Percentiles rank a stretch among this genome's conserved stretches.
Evolutionary conservation across 352 stramenopile species (phyloP).

Genomic region (Pythium vanterpoolii): DNA sequence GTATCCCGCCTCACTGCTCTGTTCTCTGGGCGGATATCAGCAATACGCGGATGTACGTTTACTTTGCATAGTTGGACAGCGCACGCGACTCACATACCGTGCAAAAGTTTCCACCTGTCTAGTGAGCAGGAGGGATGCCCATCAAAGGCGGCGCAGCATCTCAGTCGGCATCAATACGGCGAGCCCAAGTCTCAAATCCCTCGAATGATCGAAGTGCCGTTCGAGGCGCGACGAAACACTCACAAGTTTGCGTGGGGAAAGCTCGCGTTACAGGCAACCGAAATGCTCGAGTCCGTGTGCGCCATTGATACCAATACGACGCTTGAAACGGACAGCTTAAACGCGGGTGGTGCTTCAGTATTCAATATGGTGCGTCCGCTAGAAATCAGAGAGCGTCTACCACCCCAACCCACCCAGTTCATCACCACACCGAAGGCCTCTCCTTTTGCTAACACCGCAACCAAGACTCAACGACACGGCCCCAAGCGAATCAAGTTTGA

Average conservation of each 20-base stretch:
- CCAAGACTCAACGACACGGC: not conserved
- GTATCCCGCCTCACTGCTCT: not conserved
- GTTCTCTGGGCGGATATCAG: not conserved
- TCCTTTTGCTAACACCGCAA: not conserved
- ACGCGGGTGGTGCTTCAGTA: not conserved
- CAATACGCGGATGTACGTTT: not conserved
- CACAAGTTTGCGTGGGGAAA: not conserved
- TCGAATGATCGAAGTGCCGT: not conserved
- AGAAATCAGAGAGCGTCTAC: not conserved
- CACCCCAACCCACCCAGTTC: not conserved
- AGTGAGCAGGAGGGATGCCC: not conserved
- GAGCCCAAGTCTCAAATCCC: not conserved
- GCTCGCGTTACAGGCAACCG: not conserved
- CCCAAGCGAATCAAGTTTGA: slow-evolving; percentile 10
- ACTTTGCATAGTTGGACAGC: not conserved
- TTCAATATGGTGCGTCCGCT: not conserved
- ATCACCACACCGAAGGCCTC: not conserved
- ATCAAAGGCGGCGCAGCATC: not conserved
- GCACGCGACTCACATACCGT: not conserved
- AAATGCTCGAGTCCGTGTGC: not conserved
- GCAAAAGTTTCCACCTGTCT: not conserved
- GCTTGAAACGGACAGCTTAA: not conserved
- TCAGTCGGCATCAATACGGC: not conserved
- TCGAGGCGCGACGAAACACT: not conserved
- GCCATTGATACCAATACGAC: not conserved